These are phyloP conservation scores for Phaeosphaeriaceae sp. DNA, from an alignment of 2,329 filamentous ascomycete genomes.

Conservation along the genomic window DNA sequence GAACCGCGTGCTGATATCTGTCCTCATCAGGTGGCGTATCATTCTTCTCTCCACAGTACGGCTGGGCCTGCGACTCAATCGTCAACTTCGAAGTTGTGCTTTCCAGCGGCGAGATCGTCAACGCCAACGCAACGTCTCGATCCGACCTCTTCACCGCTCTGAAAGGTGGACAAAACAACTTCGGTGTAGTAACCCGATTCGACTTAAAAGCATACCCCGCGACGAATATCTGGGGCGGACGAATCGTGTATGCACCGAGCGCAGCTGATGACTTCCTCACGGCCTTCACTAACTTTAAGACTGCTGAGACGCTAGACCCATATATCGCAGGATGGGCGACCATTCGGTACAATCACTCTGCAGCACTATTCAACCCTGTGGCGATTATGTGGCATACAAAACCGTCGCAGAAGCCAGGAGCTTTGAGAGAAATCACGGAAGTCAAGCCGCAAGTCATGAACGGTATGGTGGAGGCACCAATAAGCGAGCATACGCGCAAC, in stretches of 20 bases:
- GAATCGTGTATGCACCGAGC: constrained; percentile 20
- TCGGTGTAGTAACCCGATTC: constrained; percentile 54
- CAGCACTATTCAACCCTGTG: constrained; percentile 20
- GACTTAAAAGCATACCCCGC: constrained; percentile 40
- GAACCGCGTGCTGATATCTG: background rate
- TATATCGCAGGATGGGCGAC: constrained; percentile 36
- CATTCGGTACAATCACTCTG: constrained; percentile 28
- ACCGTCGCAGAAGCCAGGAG: constrained; percentile 23
- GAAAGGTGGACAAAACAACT: constrained; percentile 55
- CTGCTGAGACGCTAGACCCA: constrained; percentile 21
- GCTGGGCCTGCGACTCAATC: constrained; percentile 31
- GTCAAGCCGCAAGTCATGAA: constrained; percentile 24
- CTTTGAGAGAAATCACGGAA: constrained; percentile 19
- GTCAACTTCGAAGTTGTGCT: constrained; percentile 46
- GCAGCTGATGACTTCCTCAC: constrained; percentile 20
- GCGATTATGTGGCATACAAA: constrained; percentile 35
- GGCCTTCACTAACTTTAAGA: constrained; percentile 31
- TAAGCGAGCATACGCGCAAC: constrained; percentile 30
- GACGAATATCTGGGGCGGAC: constrained; percentile 25
- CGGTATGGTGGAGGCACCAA: constrained; percentile 22
- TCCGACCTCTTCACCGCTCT: constrained; percentile 51
- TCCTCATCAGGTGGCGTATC: constrained; percentile 14
- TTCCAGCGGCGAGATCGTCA: constrained; percentile 44
- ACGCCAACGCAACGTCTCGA: constrained; percentile 42
- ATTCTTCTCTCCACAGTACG: constrained; percentile 18